Base-by-base conservation (phyloP, 495 filamentous ascomycete species). In the Aspergillus nidulans region DNA sequence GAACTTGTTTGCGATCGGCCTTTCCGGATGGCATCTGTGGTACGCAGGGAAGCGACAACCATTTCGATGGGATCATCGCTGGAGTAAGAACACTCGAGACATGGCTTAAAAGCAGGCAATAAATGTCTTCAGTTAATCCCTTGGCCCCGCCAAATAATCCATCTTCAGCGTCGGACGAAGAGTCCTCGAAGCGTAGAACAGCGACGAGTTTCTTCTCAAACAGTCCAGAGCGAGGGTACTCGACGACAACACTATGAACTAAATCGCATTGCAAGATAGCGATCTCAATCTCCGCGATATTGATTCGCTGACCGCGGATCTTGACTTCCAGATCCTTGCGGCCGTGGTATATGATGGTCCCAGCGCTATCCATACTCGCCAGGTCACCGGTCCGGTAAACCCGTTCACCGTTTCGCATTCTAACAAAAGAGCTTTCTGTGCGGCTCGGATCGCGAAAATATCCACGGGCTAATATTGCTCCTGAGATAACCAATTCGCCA, bases 311-410 rank as follows among this genome's bases (percentile, higher is more conserved):
- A 3, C 54, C 54, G 13, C 41, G 46, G 15, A 56, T 42, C 38
- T 56, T 56, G 36, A 56, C 25, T 21, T 56, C 38, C 15, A 43
- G 36, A 34, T 56, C 53, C 13, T 56, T 50, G 12, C 53, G 34
- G 3, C 53, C 53, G 9, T 42, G 53, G 15, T 42, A 50, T 6
- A 39, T 32, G 7, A 56, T 50, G 20, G 23, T 25, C 7, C 54
- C 54, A 1, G 19, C 10, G n/a, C 38, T 10, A 30, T 44, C 39
- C 38, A 49, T 43, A 19, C 54, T 42, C 9, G 46, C 54, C 19
- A 56, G 23, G 28, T 56, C 54, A 15, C 54, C 54, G 10, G 46
- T 56, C 26, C 44, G 42, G 23, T 56, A 56, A 21, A 56, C 23
- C 6, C 46, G 28, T 3, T 43, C 39, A 0, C 47, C 47, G 18